Evolutionary conservation across 257 asterid species (phyloP), one percentile per base, ranked within the genome.

Genomic region (Solanum piurae): DNA sequence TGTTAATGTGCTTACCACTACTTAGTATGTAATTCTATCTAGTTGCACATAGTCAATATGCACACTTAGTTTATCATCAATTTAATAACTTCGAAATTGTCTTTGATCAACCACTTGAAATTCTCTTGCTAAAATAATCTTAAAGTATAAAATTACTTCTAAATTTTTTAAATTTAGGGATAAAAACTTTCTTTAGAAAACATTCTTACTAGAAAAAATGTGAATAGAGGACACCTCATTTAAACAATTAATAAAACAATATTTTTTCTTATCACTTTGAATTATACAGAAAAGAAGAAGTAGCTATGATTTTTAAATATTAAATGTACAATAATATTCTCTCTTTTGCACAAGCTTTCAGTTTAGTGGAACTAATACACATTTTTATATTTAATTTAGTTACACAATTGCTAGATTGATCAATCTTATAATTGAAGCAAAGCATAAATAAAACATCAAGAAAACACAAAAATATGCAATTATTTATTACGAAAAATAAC

Each of bases 91-190:
- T 18, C 46, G 40, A 80, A 80, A 44, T 46, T 27, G 1, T 29
- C 68, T 29, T 16, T 9, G 29, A 76, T 46, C 29, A 49, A 9
- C 29, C 42, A 80, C 40, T 80, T 42, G 13, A 46, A 44, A 27
- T 2, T 80, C 42, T 38, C 34, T 27, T 25, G 40, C 23, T n/a
- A 29, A 7, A 14, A 8, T 0, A 46, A 25, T 46, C 12, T 46
- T 4, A 46, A 0, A 5, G 18, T 16, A 80, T 37, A 80, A 44
- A 44, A 76, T 16, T 55, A 18, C 62, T 55, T 52, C 9, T 52
- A 16, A 1, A 6, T 0, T 0, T 18, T 18, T 52, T 18, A 0
- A 55, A 55, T 18, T 55, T 55, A 4, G n/a, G 0, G 9, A 55
- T 55, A 7, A 55, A 10, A 55, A 52, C 0, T 55, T 55, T 55